Evolutionary conservation across 768 basidiomycete species (phyloP).

Genomic region (Galerina marginata): DNA sequence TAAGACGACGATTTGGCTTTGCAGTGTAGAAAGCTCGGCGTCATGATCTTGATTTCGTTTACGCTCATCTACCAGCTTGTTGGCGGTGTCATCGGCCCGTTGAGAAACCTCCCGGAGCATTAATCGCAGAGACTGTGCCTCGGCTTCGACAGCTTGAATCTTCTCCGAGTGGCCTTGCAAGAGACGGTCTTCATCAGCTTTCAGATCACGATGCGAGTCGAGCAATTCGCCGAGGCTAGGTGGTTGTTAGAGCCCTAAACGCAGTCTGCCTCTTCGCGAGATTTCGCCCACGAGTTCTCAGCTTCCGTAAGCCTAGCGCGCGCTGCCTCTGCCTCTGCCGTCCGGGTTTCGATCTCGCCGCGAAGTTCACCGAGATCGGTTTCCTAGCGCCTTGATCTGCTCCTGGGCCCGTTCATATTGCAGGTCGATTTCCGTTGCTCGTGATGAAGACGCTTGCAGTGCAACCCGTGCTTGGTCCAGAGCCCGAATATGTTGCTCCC

Average conservation of each 20-base stretch:
- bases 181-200: conserved; percentile 81
- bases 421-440: conserved; percentile 79
- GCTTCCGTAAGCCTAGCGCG: conserved; percentile 73
- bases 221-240: conserved; percentile 85
- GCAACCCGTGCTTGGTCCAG: conserved; percentile 86
- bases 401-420: conserved; percentile 75
- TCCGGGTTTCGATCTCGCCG: conserved; percentile 79
- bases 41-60: conserved; percentile 68
- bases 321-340: conserved; percentile 74
- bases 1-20: conserved; percentile 76
- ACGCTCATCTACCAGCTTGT: conserved; percentile 70
- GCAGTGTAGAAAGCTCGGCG: conserved; percentile 63
- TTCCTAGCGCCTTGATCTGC: conserved; percentile 75
- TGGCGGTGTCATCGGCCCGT: conserved; percentile 71
- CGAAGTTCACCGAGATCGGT: conserved; percentile 78
- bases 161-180: conserved; percentile 83
- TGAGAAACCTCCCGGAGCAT: conserved; percentile 82
- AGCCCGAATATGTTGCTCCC: conserved; percentile 86
- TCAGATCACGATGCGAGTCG: conserved; percentile 85
- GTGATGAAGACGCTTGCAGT: conserved; percentile 73
- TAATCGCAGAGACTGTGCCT: conserved; percentile 74
- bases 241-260: conserved; percentile 84
- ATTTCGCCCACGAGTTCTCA: conserved; percentile 91
- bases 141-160: conserved; percentile 78
- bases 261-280: conserved; percentile 93